phyloP scores from a whole-genome alignment of 139 green algal species.

The Tetradesmus lagerheimii region DNA sequence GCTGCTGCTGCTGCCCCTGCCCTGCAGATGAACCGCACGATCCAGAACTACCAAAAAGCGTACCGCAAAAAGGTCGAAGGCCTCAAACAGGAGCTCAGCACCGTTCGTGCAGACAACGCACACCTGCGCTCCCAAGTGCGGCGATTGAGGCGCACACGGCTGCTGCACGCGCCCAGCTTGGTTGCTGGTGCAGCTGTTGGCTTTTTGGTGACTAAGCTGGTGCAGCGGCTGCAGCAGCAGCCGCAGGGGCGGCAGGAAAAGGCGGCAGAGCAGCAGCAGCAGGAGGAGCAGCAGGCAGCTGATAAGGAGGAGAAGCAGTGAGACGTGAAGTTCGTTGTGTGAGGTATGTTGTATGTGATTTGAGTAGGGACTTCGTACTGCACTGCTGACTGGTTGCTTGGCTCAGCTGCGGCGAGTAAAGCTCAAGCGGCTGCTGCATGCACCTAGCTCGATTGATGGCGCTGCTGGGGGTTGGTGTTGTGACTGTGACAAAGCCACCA shows the following conservation, averaged over 20 bases:
- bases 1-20: not conserved
- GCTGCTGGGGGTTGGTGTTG: constrained; percentile 28
- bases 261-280: not conserved
- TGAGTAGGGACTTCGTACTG: too few relatives aligned
- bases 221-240: not conserved
- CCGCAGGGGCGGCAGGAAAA: constrained; percentile 16
- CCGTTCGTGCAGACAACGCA: constrained; percentile 47
- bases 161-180: constrained; percentile 48
- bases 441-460: constrained; percentile 41
- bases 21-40: constrained; percentile 65
- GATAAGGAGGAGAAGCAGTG: not conserved
- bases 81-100: constrained; percentile 55
- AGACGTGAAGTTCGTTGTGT: too few relatives aligned
- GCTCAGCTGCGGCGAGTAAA: constrained; percentile 49
- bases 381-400: too few relatives aligned
- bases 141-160: constrained; percentile 32
- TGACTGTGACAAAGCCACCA: too few relatives aligned
- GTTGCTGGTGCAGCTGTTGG: constrained; percentile 28
- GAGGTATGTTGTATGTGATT: too few relatives aligned
- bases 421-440: constrained; percentile 22
- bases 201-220: constrained; percentile 8
- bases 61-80: constrained; percentile 72
- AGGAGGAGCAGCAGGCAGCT: not conserved
- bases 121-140: constrained; percentile 50
- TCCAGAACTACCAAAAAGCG: constrained; percentile 75